A percentile compares a stretch with the other conserved stretches of the same genome.
These are phyloP conservation scores for Ilex paraguariensis DNA, from an alignment of 305 asterid genomes.

Conservation along the genomic window DNA sequence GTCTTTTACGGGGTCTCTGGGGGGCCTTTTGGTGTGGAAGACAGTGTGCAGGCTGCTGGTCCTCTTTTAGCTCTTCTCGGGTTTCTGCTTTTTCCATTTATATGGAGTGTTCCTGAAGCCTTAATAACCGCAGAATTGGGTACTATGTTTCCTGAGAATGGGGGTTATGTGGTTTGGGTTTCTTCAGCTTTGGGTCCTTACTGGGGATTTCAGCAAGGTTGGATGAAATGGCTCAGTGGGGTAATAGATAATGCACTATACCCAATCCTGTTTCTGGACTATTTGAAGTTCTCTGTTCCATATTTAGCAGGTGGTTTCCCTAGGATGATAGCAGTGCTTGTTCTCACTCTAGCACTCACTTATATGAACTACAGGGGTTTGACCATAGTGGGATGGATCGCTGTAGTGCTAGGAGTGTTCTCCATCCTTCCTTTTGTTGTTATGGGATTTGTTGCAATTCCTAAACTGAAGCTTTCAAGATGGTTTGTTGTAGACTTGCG, in stretches of 20 bases:
- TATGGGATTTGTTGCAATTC: conserved; percentile 58
- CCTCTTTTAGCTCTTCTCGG: conserved; percentile 62
- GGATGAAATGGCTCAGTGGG: conserved; percentile 80
- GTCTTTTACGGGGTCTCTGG: conserved; percentile 83
- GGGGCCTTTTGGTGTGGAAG: conserved; percentile 77
- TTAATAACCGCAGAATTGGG: conserved; percentile 67
- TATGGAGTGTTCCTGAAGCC: conserved; percentile 72
- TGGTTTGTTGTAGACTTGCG: conserved; percentile 51
- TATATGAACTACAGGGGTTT: conserved; percentile 65
- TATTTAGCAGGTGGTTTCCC: conserved; percentile 46
- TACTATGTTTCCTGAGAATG: conserved; percentile 79
- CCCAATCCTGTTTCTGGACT: conserved; percentile 62
- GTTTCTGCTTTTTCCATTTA: conserved; percentile 47
- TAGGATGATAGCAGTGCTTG: conserved; percentile 34
- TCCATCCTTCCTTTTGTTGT: conserved; percentile 54
- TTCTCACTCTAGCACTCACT: conserved; percentile 40
- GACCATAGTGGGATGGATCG: conserved; percentile 65
- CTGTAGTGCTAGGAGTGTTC: conserved; percentile 41
- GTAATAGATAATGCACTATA: conserved; percentile 72
- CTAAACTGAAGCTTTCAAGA: conserved; percentile 47
- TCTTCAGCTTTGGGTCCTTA: conserved; percentile 60
- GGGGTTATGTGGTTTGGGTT: conserved; percentile 79
- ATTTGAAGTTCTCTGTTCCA: conserved; percentile 55
- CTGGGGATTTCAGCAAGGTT: conserved; percentile 79
- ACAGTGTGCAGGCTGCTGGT: conserved; percentile 66